These are phyloP conservation scores for Dothistroma pini DNA, from an alignment of 2,329 filamentous ascomycete species.

Conservation along the genomic window DNA sequence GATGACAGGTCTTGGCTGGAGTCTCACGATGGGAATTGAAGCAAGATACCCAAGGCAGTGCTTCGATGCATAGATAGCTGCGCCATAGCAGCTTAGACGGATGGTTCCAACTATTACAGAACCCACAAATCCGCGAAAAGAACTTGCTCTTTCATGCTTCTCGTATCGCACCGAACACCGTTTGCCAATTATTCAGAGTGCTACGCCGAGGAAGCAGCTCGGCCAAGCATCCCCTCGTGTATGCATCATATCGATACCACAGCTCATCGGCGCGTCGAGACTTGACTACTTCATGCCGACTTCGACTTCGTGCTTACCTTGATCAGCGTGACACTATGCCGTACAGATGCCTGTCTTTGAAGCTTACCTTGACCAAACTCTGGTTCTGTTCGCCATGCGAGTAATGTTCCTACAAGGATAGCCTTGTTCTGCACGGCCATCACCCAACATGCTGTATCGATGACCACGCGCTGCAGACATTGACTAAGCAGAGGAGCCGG, in stretches of 20 bases:
- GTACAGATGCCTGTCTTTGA: background rate
- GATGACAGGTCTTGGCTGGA: constrained; percentile 4
- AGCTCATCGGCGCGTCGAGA: background rate
- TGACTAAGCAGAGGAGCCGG: background rate
- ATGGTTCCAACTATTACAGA: background rate
- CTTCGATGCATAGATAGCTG: background rate
- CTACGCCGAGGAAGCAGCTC: no score
- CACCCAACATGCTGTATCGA: background rate
- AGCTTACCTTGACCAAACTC: background rate
- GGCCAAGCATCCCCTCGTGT: background rate
- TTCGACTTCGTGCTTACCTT: background rate
- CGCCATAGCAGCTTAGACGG: background rate
- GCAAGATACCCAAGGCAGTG: constrained; percentile 2
- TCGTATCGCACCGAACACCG: no score
- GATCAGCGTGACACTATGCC: background rate
- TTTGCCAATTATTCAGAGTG: no score
- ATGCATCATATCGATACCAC: background rate
- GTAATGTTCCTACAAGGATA: background rate
- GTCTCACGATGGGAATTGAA: constrained; percentile 7
- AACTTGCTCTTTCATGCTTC: no score
- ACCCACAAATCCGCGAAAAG: no score
- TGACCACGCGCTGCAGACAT: background rate
- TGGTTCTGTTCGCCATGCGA: background rate
- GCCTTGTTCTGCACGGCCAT: background rate
- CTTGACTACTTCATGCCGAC: background rate